Conservation (phyloP, 148 eudicot genomes). For the Tetragonia tetragonoides region DNA sequence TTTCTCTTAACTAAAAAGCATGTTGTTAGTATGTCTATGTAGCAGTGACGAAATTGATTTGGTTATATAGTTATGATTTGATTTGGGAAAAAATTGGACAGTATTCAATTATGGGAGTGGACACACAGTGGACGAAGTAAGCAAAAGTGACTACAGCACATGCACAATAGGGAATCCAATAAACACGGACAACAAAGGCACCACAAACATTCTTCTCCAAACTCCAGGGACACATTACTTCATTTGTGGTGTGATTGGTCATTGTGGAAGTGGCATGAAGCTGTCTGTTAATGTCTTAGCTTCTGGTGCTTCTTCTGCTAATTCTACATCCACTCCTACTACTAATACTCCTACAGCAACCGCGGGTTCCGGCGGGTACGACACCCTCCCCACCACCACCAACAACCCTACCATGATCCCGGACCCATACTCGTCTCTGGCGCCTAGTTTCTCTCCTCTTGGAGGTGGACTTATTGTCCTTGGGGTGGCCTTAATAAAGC, state of each 20-base stretch:
- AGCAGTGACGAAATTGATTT: too few species aligned
- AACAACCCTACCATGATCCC: conserved; percentile 22
- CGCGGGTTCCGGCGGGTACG: neutral
- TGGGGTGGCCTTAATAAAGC: conserved; percentile 17
- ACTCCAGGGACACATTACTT: conserved; percentile 71
- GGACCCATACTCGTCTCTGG: conserved; percentile 33
- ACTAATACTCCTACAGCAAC: conserved; percentile 19
- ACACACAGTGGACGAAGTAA: conserved; percentile 78
- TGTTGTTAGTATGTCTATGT: too few species aligned
- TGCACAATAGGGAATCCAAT: conserved; percentile 66
- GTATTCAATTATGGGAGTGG: conserved; percentile 71
- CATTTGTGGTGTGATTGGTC: conserved; percentile 68
- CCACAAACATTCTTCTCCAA: conserved; percentile 59
- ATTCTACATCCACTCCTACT: conserved; percentile 27
- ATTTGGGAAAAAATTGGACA: conserved; percentile 13
- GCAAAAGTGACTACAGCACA: conserved; percentile 51
- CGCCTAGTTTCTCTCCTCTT: conserved; percentile 19
- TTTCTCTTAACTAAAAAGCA: too few species aligned
- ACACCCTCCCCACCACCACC: conserved; percentile 16
- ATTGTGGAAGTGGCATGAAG: conserved; percentile 80
- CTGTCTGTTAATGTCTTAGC: conserved; percentile 54
- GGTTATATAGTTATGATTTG: too few species aligned
- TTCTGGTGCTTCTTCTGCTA: neutral
- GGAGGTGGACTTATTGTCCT: conserved; percentile 18
- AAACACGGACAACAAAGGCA: conserved; percentile 57